Percentiles rank a stretch among this genome's conserved stretches.
Evolutionary conservation across 75 land plant species (phyloP).

Genomic region (Adiantum capillusveneris): DNA sequence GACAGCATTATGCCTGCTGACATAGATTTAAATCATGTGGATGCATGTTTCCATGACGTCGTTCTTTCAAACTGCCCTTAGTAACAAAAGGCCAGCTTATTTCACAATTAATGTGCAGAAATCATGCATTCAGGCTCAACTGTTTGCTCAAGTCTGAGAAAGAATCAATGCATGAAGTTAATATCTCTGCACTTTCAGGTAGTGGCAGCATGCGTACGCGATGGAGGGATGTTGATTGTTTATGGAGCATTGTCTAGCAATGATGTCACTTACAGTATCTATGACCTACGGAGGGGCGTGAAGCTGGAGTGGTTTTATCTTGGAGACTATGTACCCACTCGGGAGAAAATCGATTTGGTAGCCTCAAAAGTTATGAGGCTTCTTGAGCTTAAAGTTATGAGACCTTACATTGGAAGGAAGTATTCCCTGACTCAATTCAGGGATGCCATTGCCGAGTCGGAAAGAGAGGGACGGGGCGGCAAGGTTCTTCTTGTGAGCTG

Average conservation of each 20-base stretch:
- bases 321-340: conserved; percentile 7
- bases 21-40: no score
- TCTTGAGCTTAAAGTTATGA: conserved; percentile 5
- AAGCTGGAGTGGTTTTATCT: conserved; percentile 12
- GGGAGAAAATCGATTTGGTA: conserved; percentile 5
- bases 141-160: no score
- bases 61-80: no score
- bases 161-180: no score
- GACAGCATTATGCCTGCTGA: no score
- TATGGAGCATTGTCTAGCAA: conserved; percentile 12
- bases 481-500: conserved; percentile 5
- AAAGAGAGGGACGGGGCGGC: conserved; percentile 4
- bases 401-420: conserved; percentile 7
- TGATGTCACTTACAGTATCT: conserved; percentile 1
- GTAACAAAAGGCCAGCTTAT: no score
- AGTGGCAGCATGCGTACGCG: conserved; percentile 13
- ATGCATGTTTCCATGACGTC: no score
- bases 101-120: no score
- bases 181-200: conserved; percentile 1
- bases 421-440: conserved; percentile 6
- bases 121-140: no score
- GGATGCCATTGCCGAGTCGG: conserved; percentile 9
- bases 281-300: conserved; percentile 10
- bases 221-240: conserved; percentile 15
- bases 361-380: conserved; percentile 9